Conservation (phyloP, 1,284 basidiomycete genomes). For the Ceratobasidium sp. region DNA sequence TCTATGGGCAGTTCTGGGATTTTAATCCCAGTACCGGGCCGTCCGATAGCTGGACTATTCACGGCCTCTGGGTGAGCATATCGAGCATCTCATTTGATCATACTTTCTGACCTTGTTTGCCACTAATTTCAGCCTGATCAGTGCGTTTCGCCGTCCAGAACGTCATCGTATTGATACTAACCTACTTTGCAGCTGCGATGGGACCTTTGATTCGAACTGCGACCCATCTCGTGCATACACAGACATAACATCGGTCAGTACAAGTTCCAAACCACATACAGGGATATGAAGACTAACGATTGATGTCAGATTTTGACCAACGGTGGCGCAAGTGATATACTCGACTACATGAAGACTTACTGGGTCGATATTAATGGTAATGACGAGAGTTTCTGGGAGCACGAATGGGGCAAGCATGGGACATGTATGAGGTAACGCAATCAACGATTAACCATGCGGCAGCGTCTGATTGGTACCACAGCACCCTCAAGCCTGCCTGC, state of each 20-base stretch:
- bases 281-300: not conserved
- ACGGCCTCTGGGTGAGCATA: constrained; percentile 51
- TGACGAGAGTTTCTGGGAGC: constrained; percentile 76
- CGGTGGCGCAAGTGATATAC: constrained; percentile 71
- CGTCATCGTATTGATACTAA: not conserved
- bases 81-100: too few species aligned
- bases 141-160: not conserved
- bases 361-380: constrained; percentile 75
- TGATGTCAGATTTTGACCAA: constrained; percentile 67
- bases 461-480: constrained; percentile 53
- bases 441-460: constrained; percentile 4
- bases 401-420: constrained; percentile 64
- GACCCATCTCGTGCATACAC: constrained; percentile 74
- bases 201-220: constrained; percentile 72
- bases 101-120: not conserved
- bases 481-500: constrained; percentile 66
- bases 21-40: constrained; percentile 52
- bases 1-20: constrained; percentile 51
- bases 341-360: constrained; percentile 75
- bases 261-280: not conserved
- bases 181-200: constrained; percentile 70
- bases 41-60: constrained; percentile 50
- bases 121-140: constrained; percentile 35
- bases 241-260: constrained; percentile 66
- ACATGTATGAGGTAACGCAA: constrained; percentile 73